Conservation (phyloP, 1,284 basidiomycete species). For the Trametes versicolor region DNA sequence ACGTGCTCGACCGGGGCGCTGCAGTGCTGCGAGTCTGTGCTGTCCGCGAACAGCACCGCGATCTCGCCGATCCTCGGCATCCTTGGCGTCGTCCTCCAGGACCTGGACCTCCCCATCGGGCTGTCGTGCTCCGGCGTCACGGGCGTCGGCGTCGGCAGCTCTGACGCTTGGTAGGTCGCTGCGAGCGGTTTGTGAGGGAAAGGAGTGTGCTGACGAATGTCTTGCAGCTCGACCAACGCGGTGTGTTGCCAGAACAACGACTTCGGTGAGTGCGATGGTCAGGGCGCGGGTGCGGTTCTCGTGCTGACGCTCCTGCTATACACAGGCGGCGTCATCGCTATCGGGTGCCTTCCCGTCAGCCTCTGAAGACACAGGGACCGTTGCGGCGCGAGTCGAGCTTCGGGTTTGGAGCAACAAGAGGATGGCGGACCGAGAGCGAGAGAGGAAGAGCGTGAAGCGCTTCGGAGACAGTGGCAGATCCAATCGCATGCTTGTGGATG, state of each 20-base stretch:
- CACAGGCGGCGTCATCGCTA: neutral
- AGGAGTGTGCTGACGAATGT: neutral
- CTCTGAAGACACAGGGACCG: neutral
- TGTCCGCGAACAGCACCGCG: conserved; percentile 23
- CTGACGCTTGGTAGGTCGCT: conserved; percentile 4
- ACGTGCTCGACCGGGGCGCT: conserved; percentile 38
- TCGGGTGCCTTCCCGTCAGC: neutral
- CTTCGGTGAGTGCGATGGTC: neutral
- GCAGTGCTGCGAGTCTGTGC: conserved; percentile 40
- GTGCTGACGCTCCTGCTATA: too few relatives aligned
- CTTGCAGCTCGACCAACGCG: neutral
- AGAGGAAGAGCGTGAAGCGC: neutral
- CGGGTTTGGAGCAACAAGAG: too few relatives aligned
- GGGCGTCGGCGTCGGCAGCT: conserved; percentile 35
- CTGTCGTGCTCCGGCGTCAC: conserved; percentile 40
- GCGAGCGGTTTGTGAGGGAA: neutral
- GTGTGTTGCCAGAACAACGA: neutral
- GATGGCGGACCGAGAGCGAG: too few relatives aligned
- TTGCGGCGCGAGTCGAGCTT: too few relatives aligned
- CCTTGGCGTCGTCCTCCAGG: conserved; percentile 37
- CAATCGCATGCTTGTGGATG: neutral
- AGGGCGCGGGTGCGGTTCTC: neutral
- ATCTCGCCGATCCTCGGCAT: conserved; percentile 28
- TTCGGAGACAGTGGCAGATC: neutral
- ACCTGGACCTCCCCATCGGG: conserved; percentile 36